These are phyloP conservation scores for Lepiota subincarnata DNA, from an alignment of 768 basidiomycete species.

Conservation along the genomic window DNA sequence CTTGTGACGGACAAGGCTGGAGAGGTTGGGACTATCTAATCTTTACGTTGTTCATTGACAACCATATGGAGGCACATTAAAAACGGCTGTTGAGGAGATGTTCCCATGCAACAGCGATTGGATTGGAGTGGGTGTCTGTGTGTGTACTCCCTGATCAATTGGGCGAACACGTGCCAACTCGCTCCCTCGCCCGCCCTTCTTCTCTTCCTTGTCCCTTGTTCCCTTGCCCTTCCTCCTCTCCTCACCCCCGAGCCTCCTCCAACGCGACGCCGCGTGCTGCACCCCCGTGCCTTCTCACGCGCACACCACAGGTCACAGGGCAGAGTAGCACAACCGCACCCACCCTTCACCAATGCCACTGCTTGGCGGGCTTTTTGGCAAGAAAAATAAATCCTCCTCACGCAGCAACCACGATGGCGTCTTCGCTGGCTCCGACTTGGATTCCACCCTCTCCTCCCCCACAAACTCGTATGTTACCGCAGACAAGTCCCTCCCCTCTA, in stretches of 20 bases:
- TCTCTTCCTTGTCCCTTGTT: no score
- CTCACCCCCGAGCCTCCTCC: background rate
- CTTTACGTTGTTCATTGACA: no score
- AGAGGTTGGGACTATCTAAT: no score
- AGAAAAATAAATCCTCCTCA: slow-evolving; percentile 30
- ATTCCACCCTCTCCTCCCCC: slow-evolving; percentile 28
- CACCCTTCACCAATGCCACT: slow-evolving; percentile 28
- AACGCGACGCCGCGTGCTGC: background rate
- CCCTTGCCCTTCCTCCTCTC: slow-evolving; percentile 4
- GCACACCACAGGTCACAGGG: background rate
- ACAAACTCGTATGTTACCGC: slow-evolving; percentile 29
- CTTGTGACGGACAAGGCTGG: background rate
- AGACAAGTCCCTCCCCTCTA: slow-evolving; percentile 29
- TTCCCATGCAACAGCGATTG: no score
- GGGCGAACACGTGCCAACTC: no score
- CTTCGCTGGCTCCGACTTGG: slow-evolving; percentile 17
- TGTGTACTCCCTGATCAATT: no score
- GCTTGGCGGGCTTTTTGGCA: slow-evolving; percentile 34
- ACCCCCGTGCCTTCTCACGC: background rate
- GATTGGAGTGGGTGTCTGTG: no score
- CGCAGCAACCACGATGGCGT: slow-evolving; percentile 19
- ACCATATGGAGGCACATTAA: no score
- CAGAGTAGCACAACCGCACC: background rate
- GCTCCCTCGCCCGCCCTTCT: no score
- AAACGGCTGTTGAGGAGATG: no score